Evolutionary conservation across 208 protist species (phyloP).

Genomic region (Porcisia hertigi): DNA sequence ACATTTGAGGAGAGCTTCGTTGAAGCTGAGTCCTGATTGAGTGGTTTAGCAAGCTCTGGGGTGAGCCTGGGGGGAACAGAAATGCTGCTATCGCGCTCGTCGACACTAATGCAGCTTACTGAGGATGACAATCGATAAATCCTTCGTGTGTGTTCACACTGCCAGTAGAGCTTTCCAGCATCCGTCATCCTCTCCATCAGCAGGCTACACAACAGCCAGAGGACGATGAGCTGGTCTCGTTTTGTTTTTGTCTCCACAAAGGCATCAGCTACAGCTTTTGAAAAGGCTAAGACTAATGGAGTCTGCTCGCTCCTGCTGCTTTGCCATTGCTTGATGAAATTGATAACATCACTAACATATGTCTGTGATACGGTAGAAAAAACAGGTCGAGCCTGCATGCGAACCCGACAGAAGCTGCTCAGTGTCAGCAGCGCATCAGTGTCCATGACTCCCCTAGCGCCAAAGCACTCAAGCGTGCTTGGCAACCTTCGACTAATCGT

Average conservation of each 20-base stretch:
- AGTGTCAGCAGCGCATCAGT: neutral
- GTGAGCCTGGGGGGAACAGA: neutral
- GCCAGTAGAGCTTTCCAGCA: slow-evolving; percentile 1
- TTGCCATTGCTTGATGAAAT: neutral
- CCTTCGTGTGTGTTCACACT: neutral
- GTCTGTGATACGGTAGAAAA: neutral
- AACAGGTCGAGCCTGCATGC: slow-evolving; percentile 9
- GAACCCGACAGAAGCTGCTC: slow-evolving; percentile 11
- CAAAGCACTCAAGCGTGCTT: neutral
- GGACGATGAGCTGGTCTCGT: neutral
- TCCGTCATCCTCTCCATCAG: slow-evolving; percentile 1
- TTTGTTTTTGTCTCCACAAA: neutral
- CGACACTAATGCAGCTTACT: neutral
- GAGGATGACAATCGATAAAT: neutral
- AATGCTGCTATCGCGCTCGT: neutral
- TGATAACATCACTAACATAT: neutral
- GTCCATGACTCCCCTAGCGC: neutral
- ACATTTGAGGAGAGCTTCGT: neutral
- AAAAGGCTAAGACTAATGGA: neutral
- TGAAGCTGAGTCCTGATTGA: too few species aligned
- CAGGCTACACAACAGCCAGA: slow-evolving; percentile 6
- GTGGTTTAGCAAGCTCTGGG: neutral
- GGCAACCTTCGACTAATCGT: neutral
- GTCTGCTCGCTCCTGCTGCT: neutral
- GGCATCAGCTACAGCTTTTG: neutral